These are phyloP conservation scores for Colletotrichum aenigma DNA, from an alignment of 2,329 filamentous ascomycete genomes.

Conservation along the genomic window DNA sequence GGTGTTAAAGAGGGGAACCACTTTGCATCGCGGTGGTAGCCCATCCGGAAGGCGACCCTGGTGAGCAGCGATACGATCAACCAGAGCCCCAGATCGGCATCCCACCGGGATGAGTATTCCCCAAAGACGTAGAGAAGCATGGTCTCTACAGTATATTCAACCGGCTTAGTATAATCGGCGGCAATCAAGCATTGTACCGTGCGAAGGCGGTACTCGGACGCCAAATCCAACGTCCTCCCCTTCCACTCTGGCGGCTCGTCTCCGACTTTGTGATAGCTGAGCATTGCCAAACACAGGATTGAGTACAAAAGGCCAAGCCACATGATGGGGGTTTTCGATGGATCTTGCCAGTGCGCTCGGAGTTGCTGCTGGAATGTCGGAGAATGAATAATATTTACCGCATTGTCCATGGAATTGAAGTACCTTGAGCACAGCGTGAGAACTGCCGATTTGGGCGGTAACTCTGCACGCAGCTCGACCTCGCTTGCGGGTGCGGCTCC, in stretches of 20 bases:
- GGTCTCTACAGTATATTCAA: slow-evolving; percentile 78
- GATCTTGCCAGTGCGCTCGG: slow-evolving; percentile 70
- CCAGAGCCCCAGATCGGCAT: slow-evolving; percentile 73
- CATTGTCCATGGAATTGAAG: slow-evolving; percentile 80
- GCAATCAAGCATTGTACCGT: slow-evolving; percentile 80
- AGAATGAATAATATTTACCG: slow-evolving; percentile 78
- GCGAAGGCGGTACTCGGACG: slow-evolving; percentile 68
- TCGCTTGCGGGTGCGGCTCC: slow-evolving; percentile 75
- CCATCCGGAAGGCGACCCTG: slow-evolving; percentile 69
- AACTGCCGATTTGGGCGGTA: slow-evolving; percentile 83
- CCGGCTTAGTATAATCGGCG: slow-evolving; percentile 78
- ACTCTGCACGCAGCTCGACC: slow-evolving; percentile 76
- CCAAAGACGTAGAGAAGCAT: slow-evolving; percentile 77
- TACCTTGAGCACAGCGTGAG: slow-evolving; percentile 86
- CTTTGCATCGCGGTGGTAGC: slow-evolving; percentile 78
- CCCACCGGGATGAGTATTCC: slow-evolving; percentile 75
- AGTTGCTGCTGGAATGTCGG: slow-evolving; percentile 84
- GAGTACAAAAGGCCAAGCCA: slow-evolving; percentile 81
- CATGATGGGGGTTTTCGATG: slow-evolving; percentile 73
- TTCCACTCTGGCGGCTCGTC: slow-evolving; percentile 82
- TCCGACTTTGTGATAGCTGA: slow-evolving; percentile 79
- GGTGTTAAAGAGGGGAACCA: slow-evolving; percentile 75
- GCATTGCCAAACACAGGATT: slow-evolving; percentile 76
- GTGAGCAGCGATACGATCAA: slow-evolving; percentile 59
- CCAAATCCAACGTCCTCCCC: slow-evolving; percentile 65